A percentile compares a stretch with the other conserved stretches of the same genome.
phyloP scores from a whole-genome alignment of 306 rosid genomes.

The Begonia fuchsioides region DNA sequence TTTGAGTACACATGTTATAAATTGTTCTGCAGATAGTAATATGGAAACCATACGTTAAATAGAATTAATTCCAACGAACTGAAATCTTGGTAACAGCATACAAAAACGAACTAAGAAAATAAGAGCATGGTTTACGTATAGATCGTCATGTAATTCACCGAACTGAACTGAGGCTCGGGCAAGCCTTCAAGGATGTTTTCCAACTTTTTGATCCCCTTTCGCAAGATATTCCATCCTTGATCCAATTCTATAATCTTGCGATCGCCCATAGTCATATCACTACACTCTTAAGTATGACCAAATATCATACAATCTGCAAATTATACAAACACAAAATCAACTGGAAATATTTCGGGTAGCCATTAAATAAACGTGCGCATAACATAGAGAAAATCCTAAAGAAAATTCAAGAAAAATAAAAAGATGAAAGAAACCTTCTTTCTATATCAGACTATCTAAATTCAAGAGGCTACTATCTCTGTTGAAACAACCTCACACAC shows the following conservation, averaged over 20 bases:
- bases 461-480: too few relatives aligned
- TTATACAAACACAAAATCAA: background rate
- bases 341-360: too few relatives aligned
- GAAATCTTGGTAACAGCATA: background rate
- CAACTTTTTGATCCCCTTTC: constrained; percentile 15
- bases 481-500: too few relatives aligned
- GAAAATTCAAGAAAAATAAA: too few relatives aligned
- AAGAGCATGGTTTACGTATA: constrained; percentile 15
- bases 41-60: background rate
- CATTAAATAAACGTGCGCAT: too few relatives aligned
- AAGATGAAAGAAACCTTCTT: too few relatives aligned
- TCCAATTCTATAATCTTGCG: constrained; percentile 12
- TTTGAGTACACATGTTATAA: constrained; percentile 28
- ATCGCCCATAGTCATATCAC: constrained; percentile 9
- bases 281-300: background rate
- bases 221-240: constrained; percentile 23
- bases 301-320: constrained; percentile 8
- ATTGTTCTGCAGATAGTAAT: constrained; percentile 16
- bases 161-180: constrained; percentile 16
- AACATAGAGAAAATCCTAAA: too few relatives aligned
- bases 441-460: too few relatives aligned
- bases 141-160: constrained; percentile 19
- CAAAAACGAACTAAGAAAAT: background rate
- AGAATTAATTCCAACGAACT: background rate
- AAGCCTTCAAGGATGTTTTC: constrained; percentile 15